Percentiles rank a stretch among this genome's conserved stretches.
These are phyloP conservation scores for Aspergillus hancockii DNA, from an alignment of 495 filamentous ascomycete genomes.

Conservation along the genomic window DNA sequence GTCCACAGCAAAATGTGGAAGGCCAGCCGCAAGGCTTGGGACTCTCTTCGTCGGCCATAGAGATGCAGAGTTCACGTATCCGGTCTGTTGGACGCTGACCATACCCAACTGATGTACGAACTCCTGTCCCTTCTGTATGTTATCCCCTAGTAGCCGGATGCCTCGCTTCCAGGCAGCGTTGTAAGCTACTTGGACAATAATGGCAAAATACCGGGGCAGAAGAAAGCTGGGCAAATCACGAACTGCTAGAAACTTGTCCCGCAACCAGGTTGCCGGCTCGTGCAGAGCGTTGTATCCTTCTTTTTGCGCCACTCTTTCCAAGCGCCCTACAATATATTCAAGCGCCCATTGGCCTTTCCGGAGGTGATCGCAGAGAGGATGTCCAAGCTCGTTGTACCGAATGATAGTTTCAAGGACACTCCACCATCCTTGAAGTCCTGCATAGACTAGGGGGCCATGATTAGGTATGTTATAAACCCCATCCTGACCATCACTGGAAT, in stretches of 20 bases:
- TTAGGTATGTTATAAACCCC: constrained; percentile 86
- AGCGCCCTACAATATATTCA: constrained; percentile 78
- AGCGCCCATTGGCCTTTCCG: constrained; percentile 93
- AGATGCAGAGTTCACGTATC: constrained; percentile 84
- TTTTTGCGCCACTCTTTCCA: constrained; percentile 69
- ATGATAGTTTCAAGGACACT: constrained; percentile 85
- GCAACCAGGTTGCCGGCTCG: constrained; percentile 74
- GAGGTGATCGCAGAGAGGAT: constrained; percentile 89
- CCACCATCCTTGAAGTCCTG: constrained; percentile 98
- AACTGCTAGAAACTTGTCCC: constrained; percentile 80
- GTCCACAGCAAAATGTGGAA: constrained; percentile 91
- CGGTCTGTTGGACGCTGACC: constrained; percentile 87
- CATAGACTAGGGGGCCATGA: constrained; percentile 84
- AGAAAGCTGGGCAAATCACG: constrained; percentile 83
- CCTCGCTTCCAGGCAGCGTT: constrained; percentile 76
- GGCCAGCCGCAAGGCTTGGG: constrained; percentile 84
- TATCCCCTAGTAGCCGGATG: constrained; percentile 73
- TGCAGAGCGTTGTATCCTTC: constrained; percentile 59
- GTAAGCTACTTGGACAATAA: constrained; percentile 85
- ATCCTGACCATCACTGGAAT: constrained; percentile 74
- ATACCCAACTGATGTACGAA: constrained; percentile 86
- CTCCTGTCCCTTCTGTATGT: constrained; percentile 74
- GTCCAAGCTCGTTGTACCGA: constrained; percentile 85
- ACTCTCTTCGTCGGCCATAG: constrained; percentile 83
- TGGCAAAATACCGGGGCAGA: constrained; percentile 87